Conservation (phyloP, 257 asterid species). For the Jaltomata sinuosa region DNA sequence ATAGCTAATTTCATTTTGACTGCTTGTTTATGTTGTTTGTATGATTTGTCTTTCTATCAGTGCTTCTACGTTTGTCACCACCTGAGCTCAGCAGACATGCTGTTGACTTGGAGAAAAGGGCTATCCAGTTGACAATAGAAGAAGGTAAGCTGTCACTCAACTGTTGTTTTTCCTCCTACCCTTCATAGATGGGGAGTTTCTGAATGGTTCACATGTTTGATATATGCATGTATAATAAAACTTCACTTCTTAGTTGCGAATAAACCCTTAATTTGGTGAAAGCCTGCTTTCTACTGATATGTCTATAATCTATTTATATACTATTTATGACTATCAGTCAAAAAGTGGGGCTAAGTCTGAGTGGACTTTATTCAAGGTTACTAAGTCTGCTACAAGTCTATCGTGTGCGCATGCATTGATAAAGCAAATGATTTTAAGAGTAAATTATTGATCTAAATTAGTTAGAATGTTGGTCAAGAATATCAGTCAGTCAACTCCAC, state of each 20-base stretch:
- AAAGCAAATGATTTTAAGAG: background rate
- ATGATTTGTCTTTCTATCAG: conserved; percentile 33
- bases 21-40: conserved; percentile 1
- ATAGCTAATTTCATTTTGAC: background rate
- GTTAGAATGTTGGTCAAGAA: background rate
- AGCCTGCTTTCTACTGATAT: background rate
- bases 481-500: background rate
- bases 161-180: background rate
- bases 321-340: background rate
- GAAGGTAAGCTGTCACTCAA: conserved; percentile 43
- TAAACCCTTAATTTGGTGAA: background rate
- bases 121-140: conserved; percentile 52
- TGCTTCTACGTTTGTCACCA: conserved; percentile 49
- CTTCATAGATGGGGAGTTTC: background rate
- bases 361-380: background rate
- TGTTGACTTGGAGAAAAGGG: conserved; percentile 62
- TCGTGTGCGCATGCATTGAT: background rate
- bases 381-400: background rate
- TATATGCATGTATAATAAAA: background rate
- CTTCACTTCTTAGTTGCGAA: background rate
- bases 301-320: background rate
- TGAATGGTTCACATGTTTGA: background rate
- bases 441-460: background rate
- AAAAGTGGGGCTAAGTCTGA: background rate
- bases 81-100: conserved; percentile 76